Conservation (phyloP, 768 basidiomycete species). For the Lactarius vividus region DNA sequence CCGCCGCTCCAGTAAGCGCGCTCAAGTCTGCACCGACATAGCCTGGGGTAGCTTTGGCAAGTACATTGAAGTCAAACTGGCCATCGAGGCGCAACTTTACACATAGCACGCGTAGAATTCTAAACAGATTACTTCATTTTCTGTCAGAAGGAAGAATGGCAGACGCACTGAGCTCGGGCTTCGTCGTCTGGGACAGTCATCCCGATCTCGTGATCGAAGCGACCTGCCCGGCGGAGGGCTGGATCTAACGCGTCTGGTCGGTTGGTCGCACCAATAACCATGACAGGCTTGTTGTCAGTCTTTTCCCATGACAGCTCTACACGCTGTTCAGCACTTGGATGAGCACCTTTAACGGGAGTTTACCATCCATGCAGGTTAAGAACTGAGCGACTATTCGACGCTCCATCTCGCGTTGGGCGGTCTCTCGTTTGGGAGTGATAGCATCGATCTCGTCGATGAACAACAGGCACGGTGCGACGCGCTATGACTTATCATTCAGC, state of each 20-base stretch:
- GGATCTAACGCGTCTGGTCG: conserved; percentile 93
- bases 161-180: conserved; percentile 78
- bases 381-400: conserved; percentile 96
- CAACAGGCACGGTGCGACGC: conserved; percentile 86
- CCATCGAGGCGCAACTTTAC: conserved; percentile 81
- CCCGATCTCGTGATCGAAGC: conserved; percentile 97
- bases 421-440: conserved; percentile 96
- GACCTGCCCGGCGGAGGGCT: conserved; percentile 86
- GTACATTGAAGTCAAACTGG: conserved; percentile 77
- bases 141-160: not conserved
- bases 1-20: conserved; percentile 88
- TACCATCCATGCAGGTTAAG: conserved; percentile 98
- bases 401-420: conserved; percentile 98
- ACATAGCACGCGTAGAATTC: conserved; percentile 85
- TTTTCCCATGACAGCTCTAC: conserved; percentile 95
- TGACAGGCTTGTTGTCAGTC: conserved; percentile 86
- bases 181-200: conserved; percentile 96
- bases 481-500: conserved; percentile 41
- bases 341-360: conserved; percentile 28
- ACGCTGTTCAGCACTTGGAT: not conserved
- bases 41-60: conserved; percentile 56
- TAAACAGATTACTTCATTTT: conserved; percentile 33
- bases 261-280: conserved; percentile 96
- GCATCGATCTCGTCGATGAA: conserved; percentile 99
- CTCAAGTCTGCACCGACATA: conserved; percentile 88